A percentile compares a stretch with the other conserved stretches of the same genome.
phyloP scores from a whole-genome alignment of 495 filamentous ascomycete species.

The Lepidopterella palustris region DNA sequence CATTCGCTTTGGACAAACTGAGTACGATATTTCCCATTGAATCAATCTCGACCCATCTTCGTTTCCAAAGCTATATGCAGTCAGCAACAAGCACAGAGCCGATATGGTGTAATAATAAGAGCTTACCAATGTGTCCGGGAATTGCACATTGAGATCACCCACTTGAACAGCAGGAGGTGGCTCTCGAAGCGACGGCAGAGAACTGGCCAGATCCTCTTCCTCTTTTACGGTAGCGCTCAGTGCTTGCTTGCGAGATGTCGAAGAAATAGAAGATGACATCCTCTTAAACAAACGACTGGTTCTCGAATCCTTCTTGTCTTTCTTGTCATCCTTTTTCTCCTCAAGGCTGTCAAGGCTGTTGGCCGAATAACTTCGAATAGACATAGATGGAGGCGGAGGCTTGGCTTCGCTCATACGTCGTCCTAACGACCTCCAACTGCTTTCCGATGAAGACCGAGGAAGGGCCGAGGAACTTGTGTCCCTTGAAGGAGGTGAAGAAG shows the following conservation, averaged over 20 bases:
- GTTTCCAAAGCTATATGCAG: constrained; percentile 65
- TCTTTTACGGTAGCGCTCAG: constrained; percentile 46
- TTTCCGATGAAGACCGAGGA: constrained; percentile 35
- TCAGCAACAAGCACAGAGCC: neutral
- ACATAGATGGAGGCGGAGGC: constrained; percentile 31
- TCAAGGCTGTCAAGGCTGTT: constrained; percentile 39
- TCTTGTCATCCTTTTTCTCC: constrained; percentile 31
- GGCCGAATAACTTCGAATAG: constrained; percentile 38
- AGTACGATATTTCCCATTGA: constrained; percentile 69
- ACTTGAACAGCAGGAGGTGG: constrained; percentile 35
- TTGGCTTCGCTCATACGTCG: constrained; percentile 38
- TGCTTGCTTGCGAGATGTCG: constrained; percentile 50
- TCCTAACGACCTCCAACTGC: constrained; percentile 36
- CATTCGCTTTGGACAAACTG: constrained; percentile 46
- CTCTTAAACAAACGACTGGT: constrained; percentile 72
- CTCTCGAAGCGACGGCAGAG: constrained; percentile 38
- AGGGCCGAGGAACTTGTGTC: constrained; percentile 24
- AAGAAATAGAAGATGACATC: constrained; percentile 50
- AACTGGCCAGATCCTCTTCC: constrained; percentile 48
- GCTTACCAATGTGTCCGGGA: constrained; percentile 72
- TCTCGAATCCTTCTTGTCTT: constrained; percentile 60
- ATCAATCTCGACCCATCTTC: constrained; percentile 73
- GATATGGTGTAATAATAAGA: neutral
- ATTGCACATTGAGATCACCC: constrained; percentile 89
- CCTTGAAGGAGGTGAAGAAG: constrained; percentile 34